Evolutionary conservation across 805 yeast genomes (phyloP).

Genomic region (Barnettozyma salicaria): DNA sequence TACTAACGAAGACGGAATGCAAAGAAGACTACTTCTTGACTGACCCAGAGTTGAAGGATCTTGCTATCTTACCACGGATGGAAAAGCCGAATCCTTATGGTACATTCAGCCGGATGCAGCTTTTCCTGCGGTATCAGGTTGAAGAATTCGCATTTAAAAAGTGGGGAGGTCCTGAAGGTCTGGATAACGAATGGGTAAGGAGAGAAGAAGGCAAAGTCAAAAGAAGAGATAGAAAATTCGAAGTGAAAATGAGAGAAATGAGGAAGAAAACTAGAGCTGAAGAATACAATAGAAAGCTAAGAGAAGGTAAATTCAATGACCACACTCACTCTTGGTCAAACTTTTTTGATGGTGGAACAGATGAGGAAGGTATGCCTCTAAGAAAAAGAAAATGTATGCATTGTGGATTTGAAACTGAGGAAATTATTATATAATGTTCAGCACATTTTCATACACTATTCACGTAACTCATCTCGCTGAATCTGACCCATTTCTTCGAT

Average conservation of each 20-base stretch:
- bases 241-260: constrained; percentile 78
- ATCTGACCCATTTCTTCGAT: not conserved
- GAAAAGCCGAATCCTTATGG: constrained; percentile 94
- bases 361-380: constrained; percentile 35
- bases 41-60: constrained; percentile 84
- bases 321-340: constrained; percentile 77
- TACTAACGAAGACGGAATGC: constrained; percentile 93
- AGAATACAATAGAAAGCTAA: constrained; percentile 65
- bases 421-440: constrained; percentile 34
- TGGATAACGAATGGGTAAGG: constrained; percentile 89
- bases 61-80: constrained; percentile 58
- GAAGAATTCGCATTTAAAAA: constrained; percentile 88
- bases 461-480: no score
- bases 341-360: constrained; percentile 40
- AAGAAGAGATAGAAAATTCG: constrained; percentile 73
- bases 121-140: constrained; percentile 84
- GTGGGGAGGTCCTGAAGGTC: constrained; percentile 87
- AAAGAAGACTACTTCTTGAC: constrained; percentile 87
- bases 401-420: constrained; percentile 84
- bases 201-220: constrained; percentile 67
- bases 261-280: constrained; percentile 89
- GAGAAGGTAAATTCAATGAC: constrained; percentile 51
- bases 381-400: constrained; percentile 60
- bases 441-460: not conserved
- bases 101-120: constrained; percentile 86